These are phyloP conservation scores for Eutreptiella sp. DNA, from an alignment of 208 protist genomes.

Conservation along the genomic window DNA sequence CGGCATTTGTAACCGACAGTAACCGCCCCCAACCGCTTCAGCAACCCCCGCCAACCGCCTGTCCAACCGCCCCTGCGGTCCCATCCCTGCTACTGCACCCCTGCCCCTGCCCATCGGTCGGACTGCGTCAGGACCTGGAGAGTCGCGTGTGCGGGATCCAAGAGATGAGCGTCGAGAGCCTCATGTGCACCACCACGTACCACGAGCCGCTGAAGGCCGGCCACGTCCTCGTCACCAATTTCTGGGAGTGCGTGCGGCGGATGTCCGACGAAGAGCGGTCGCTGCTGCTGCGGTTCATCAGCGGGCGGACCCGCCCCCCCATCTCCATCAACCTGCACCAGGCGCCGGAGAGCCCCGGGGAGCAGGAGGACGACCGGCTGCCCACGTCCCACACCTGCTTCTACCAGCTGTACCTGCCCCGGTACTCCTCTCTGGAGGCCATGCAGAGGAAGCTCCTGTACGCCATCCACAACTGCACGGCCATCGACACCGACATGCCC, in stretches of 20 bases:
- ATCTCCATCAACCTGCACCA: no score
- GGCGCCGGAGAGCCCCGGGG: no score
- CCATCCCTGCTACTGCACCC: no score
- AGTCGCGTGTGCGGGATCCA: conserved; percentile 69
- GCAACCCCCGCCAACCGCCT: no score
- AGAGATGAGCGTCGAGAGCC: conserved; percentile 70
- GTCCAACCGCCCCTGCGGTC: no score
- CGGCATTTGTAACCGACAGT: no score
- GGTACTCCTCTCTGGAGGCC: conserved; percentile 37
- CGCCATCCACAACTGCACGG: conserved; percentile 46
- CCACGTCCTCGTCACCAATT: no score
- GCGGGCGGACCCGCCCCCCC: conserved; percentile 70
- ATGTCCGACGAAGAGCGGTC: conserved; percentile 71
- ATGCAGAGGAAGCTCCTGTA: conserved; percentile 50
- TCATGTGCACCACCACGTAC: conserved; percentile 66
- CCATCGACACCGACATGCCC: conserved; percentile 50
- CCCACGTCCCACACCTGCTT: conserved; percentile 54
- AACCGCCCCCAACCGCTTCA: no score
- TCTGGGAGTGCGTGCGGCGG: conserved; percentile 48
- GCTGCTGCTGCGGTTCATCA: conserved; percentile 80
- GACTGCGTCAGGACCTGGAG: conserved; percentile 80
- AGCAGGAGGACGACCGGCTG: no score
- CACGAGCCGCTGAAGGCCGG: no score
- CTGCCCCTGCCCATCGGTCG: no score
- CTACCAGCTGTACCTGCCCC: conserved; percentile 47